Conservation (phyloP, 1,284 basidiomycete genomes). For the Cutaneotrichosporon mucoides region DNA sequence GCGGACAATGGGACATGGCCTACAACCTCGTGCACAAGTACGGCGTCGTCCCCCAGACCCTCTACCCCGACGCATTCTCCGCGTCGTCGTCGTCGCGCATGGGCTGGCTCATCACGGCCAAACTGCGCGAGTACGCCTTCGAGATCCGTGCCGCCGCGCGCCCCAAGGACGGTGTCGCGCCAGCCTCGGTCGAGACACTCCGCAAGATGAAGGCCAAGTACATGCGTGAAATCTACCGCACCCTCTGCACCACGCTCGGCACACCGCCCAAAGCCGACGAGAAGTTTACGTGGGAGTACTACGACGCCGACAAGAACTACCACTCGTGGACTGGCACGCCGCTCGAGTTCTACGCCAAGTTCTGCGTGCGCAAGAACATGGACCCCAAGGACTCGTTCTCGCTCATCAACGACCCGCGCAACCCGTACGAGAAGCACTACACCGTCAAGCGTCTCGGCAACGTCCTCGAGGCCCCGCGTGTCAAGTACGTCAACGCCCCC, state of each 20-base stretch:
- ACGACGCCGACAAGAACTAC: slow-evolving; percentile 73
- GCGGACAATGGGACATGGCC: slow-evolving; percentile 94
- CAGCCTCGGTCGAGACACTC: slow-evolving; percentile 7
- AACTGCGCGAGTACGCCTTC: slow-evolving; percentile 84
- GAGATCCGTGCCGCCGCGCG: slow-evolving; percentile 58
- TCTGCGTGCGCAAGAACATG: slow-evolving; percentile 35
- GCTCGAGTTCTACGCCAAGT: slow-evolving; percentile 64
- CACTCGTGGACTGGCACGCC: slow-evolving; percentile 72
- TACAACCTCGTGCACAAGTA: slow-evolving; percentile 76
- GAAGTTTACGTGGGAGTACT: slow-evolving; percentile 81
- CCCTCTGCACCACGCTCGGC: slow-evolving; percentile 80
- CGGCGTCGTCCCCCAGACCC: slow-evolving; percentile 72
- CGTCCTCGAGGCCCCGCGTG: slow-evolving; percentile 75
- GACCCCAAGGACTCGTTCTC: slow-evolving; percentile 67
- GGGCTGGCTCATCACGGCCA: slow-evolving; percentile 75
- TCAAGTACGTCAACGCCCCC: slow-evolving; percentile 88
- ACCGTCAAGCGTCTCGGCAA: slow-evolving; percentile 91
- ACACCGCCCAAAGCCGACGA: slow-evolving; percentile 70
- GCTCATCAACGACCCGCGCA: slow-evolving; percentile 90
- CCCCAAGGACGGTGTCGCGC: slow-evolving; percentile 1
- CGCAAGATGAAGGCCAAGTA: slow-evolving; percentile 70
- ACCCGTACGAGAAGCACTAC: slow-evolving; percentile 76
- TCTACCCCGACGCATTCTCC: slow-evolving; percentile 83
- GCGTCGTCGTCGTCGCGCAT: slow-evolving; percentile 70
- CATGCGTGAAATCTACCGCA: slow-evolving; percentile 78